A percentile compares a stretch with the other conserved stretches of the same genome.
Evolutionary conservation across 768 basidiomycete genomes (phyloP).

Genomic region (Kwoniella sp.): DNA sequence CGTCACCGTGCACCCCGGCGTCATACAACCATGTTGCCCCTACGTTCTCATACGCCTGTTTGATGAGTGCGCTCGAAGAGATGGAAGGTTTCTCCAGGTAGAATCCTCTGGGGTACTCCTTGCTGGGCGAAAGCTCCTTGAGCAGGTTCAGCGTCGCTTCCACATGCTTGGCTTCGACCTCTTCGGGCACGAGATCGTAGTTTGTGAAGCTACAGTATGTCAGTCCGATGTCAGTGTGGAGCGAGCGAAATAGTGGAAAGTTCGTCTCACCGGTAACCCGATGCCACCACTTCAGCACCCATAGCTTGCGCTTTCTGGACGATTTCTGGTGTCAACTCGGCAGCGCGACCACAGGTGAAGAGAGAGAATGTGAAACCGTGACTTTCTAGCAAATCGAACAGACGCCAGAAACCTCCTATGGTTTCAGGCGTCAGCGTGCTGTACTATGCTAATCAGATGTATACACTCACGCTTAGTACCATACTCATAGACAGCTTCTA

Average conservation of each 20-base stretch:
- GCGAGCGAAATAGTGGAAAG: too few species aligned
- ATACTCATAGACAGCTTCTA: neutral
- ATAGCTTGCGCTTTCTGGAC: neutral
- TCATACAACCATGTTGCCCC: neutral
- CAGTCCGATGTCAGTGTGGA: too few species aligned
- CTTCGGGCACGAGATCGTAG: conserved; percentile 2
- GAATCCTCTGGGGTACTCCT: conserved; percentile 2
- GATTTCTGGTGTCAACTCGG: neutral
- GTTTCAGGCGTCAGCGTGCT: too few species aligned
- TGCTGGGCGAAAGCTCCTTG: neutral
- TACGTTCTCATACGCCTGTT: neutral
- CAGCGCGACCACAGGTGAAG: neutral
- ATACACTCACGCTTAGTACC: neutral
- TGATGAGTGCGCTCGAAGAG: neutral
- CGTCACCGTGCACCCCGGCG: neutral
- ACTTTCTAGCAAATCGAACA: neutral
- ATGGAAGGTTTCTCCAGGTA: neutral
- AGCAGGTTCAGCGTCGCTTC: neutral
- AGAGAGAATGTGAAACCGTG: neutral
- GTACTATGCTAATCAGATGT: too few species aligned
- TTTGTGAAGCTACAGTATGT: neutral
- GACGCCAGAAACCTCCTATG: conserved; percentile 2
- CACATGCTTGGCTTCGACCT: neutral
- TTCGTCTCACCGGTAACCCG: conserved; percentile 1
- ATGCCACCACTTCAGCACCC: neutral